Evolutionary conservation across 75 land plant species (phyloP).

Genomic region (Pinus albicaulis): DNA sequence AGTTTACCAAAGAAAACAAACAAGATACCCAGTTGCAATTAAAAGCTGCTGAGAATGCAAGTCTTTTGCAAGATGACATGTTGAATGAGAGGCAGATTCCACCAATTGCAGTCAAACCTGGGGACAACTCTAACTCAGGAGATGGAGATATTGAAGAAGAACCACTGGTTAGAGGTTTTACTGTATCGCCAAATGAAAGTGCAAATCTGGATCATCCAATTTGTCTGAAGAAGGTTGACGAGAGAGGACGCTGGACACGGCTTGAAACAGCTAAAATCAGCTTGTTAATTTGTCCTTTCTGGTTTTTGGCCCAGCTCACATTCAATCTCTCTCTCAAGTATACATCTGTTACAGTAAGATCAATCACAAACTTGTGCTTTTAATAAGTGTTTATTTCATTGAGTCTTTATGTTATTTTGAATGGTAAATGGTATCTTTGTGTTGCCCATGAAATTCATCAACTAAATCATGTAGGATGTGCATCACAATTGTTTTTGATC

Average conservation of each 20-base stretch:
- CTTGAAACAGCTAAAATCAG: slow-evolving; percentile 69
- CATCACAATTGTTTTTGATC: not conserved
- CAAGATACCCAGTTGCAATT: slow-evolving; percentile 3
- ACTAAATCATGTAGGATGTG: not conserved
- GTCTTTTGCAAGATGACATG: slow-evolving; percentile 29
- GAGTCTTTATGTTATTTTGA: not conserved
- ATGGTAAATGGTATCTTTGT: not conserved
- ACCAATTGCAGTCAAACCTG: slow-evolving; percentile 7
- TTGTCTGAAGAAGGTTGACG: slow-evolving; percentile 19
- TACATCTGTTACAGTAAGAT: slow-evolving; percentile 92
- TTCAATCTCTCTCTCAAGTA: slow-evolving; percentile 94
- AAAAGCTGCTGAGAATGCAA: slow-evolving; percentile 27
- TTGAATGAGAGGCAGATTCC: not conserved
- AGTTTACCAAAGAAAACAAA: slow-evolving; percentile 8
- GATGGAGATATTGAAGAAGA: not conserved
- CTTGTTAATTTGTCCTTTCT: slow-evolving; percentile 83
- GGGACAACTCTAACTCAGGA: not conserved
- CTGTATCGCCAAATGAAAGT: slow-evolving; percentile 4
- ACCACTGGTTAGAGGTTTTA: not conserved
- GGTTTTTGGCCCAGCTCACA: slow-evolving; percentile 95
- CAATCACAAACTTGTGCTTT: not conserved
- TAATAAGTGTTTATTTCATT: not conserved
- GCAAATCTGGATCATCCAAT: slow-evolving; percentile 1
- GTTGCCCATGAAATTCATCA: not conserved
- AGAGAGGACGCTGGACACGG: slow-evolving; percentile 75